Evolutionary conservation across 495 filamentous ascomycete genomes (phyloP).

Genomic region (Trichoderma erinaceum): DNA sequence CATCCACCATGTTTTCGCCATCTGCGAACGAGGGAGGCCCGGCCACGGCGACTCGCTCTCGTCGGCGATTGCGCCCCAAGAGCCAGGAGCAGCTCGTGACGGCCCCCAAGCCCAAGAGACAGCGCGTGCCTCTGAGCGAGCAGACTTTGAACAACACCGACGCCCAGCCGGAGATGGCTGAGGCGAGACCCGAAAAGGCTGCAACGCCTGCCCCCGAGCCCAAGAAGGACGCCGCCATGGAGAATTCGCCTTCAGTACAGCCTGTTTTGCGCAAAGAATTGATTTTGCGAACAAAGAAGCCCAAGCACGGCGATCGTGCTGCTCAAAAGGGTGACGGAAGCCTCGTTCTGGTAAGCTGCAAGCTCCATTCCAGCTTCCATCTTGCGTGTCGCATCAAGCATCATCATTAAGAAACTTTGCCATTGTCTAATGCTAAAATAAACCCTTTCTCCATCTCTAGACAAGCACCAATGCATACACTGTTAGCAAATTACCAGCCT

Average conservation of each 20-base stretch:
- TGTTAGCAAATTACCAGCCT: constrained; percentile 74
- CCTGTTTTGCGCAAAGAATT: constrained; percentile 40
- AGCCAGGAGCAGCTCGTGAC: constrained; percentile 58
- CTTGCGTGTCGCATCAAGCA: not conserved
- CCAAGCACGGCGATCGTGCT: constrained; percentile 48
- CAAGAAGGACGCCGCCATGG: constrained; percentile 39
- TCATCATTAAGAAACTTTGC: not conserved
- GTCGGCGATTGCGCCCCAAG: constrained; percentile 60
- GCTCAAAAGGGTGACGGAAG: constrained; percentile 54
- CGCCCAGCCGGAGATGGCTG: constrained; percentile 39
- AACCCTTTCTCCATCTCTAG: constrained; percentile 34
- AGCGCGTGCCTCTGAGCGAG: constrained; percentile 55
- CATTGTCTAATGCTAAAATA: not conserved
- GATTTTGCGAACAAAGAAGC: constrained; percentile 55
- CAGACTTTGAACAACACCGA: constrained; percentile 45
- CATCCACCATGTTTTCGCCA: constrained; percentile 57
- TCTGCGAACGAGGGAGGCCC: constrained; percentile 40
- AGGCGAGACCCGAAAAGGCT: constrained; percentile 41
- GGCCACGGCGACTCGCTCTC: constrained; percentile 50
- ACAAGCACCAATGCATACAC: constrained; percentile 81
- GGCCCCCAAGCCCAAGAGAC: constrained; percentile 66
- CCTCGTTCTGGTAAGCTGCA: constrained; percentile 53
- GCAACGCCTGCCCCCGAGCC: constrained; percentile 29
- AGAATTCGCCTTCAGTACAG: constrained; percentile 22
- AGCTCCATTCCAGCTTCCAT: constrained; percentile 10